Conservation (phyloP, 1,284 basidiomycete genomes). For the Puccinia polysora region DNA sequence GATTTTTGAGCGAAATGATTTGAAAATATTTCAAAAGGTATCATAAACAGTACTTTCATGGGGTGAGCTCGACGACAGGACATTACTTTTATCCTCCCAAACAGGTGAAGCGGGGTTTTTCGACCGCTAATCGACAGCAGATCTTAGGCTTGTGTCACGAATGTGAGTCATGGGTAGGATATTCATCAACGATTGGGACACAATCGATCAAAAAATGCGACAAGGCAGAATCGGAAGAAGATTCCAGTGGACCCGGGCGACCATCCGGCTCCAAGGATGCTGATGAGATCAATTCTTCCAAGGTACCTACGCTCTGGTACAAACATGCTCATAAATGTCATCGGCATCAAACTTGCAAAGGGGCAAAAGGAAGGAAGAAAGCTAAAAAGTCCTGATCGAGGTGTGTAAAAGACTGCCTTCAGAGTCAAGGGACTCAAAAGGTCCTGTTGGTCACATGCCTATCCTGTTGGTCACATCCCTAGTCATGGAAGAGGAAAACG, state of each 20-base stretch:
- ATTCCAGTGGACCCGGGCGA: background rate
- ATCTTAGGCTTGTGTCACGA: slow-evolving; percentile 36
- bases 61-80: slow-evolving; percentile 40
- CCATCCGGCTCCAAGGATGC: background rate
- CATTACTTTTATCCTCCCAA: slow-evolving; percentile 41
- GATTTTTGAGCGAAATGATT: background rate
- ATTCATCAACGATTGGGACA: slow-evolving; percentile 20
- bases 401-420: too few species aligned
- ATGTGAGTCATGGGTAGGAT: slow-evolving; percentile 38
- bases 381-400: slow-evolving; percentile 17
- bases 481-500: too few species aligned
- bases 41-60: slow-evolving; percentile 42
- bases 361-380: slow-evolving; percentile 41
- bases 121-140: slow-evolving; percentile 38
- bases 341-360: slow-evolving; percentile 44
- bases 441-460: too few species aligned
- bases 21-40: slow-evolving; percentile 9
- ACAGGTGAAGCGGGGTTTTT: slow-evolving; percentile 38
- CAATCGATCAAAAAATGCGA: slow-evolving; percentile 2
- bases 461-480: too few species aligned
- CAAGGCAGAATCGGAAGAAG: background rate
- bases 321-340: slow-evolving; percentile 44
- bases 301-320: slow-evolving; percentile 42
- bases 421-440: too few species aligned
- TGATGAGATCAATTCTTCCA: background rate